These are phyloP conservation scores for Sodiomyces alkalinus DNA, from an alignment of 2,329 filamentous ascomycete genomes.

Conservation along the genomic window DNA sequence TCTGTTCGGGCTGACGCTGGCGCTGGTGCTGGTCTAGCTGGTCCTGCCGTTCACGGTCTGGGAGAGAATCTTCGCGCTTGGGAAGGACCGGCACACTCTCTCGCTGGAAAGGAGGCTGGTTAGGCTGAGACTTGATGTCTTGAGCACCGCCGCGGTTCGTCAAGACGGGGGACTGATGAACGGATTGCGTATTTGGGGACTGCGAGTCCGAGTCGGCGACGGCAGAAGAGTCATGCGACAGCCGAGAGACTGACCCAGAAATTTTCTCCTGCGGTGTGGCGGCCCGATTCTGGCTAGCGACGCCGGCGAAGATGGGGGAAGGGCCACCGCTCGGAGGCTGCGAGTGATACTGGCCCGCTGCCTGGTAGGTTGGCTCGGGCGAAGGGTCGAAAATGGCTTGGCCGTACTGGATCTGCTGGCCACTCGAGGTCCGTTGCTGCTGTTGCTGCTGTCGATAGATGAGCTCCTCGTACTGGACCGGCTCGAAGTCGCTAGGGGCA, in stretches of 20 bases:
- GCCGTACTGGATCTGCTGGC: slow-evolving; percentile 23
- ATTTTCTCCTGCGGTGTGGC: too few relatives aligned
- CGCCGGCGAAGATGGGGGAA: slow-evolving; percentile 17
- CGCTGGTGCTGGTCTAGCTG: slow-evolving; percentile 9
- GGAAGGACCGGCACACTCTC: too few relatives aligned
- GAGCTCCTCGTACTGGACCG: slow-evolving; percentile 30
- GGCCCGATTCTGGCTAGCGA: slow-evolving; percentile 33
- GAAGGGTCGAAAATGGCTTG: slow-evolving; percentile 24
- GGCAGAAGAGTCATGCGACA: slow-evolving; percentile 48
- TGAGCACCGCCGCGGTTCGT: too few relatives aligned
- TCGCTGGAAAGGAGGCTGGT: slow-evolving; percentile 14
- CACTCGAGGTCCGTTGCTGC: slow-evolving; percentile 15
- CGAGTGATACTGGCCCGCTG: slow-evolving; percentile 11
- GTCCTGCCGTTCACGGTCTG: too few relatives aligned
- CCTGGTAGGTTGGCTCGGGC: slow-evolving; percentile 16
- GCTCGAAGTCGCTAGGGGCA: slow-evolving; percentile 28
- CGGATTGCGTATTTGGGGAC: slow-evolving; percentile 25
- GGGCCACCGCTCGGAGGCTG: slow-evolving; percentile 19
- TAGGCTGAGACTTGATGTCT: slow-evolving; percentile 17
- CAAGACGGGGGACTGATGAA: slow-evolving; percentile 24
- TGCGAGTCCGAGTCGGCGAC: slow-evolving; percentile 31
- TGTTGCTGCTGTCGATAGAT: slow-evolving; percentile 24
- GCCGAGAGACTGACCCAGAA: slow-evolving; percentile 45
- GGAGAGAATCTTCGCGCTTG: too few relatives aligned
- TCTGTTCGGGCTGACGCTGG: too few relatives aligned